Evolutionary conservation across 108 stramenopile genomes (phyloP).

Genomic region (Nannochloropsis gaditana): DNA sequence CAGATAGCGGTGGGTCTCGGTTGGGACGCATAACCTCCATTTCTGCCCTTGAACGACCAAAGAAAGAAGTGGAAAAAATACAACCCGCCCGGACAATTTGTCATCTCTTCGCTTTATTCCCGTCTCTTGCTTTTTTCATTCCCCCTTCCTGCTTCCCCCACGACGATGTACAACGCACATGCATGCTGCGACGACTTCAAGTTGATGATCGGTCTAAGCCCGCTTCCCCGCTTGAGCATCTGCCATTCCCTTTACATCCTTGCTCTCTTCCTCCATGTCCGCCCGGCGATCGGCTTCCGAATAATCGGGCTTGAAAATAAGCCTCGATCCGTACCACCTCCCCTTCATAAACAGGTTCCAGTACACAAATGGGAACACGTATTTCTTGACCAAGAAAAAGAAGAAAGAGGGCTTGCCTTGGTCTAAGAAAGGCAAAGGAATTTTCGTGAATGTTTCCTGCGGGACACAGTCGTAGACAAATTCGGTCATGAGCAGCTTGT

Average conservation of each 20-base stretch:
- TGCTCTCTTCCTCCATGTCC: not conserved
- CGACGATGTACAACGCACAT: not conserved
- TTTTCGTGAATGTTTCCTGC: slow-evolving; percentile 48
- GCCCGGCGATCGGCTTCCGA: not conserved
- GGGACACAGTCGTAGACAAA: slow-evolving; percentile 49
- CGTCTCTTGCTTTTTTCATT: not conserved
- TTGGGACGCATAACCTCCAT: too few species aligned
- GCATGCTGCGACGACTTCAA: too few species aligned
- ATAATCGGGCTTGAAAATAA: slow-evolving; percentile 1
- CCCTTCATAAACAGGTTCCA: not conserved
- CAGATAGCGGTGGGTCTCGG: too few species aligned
- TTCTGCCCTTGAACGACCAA: not conserved
- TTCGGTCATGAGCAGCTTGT: slow-evolving; percentile 47
- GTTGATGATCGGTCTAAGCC: not conserved
- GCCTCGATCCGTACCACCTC: slow-evolving; percentile 19
- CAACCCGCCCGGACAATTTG: not conserved
- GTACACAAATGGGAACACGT: slow-evolving; percentile 21
- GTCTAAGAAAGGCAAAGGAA: slow-evolving; percentile 40
- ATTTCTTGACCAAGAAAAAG: not conserved
- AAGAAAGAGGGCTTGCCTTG: not conserved
- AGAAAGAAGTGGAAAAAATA: not conserved
- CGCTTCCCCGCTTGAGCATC: not conserved
- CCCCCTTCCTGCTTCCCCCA: not conserved
- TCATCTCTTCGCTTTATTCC: not conserved
- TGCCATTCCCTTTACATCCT: not conserved